Base-by-base conservation (phyloP, 208 protist genomes). In the Trypanosoma platydactyli region DNA sequence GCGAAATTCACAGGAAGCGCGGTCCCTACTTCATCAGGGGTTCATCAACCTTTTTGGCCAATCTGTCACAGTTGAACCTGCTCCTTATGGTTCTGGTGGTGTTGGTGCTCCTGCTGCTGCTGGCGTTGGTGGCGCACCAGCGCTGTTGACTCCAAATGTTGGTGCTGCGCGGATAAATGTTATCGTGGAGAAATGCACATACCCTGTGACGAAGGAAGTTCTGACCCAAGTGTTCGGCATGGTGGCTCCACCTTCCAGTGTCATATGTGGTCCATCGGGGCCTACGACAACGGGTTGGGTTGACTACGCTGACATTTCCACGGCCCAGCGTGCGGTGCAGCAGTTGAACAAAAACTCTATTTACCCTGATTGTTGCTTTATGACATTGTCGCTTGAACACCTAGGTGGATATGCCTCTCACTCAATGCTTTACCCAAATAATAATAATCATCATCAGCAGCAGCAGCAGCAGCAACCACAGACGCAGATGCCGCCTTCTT, bases 351-450 rank as follows among this genome's bases (percentile, higher is more conserved):
- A 81, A 61, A 91, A 92, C 45, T 74, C 74, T 42, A 90, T 95
- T 54, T 95, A 95, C 66, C 84, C 86, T 3, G 80, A 86, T 50
- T 92, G 86, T 72, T 95, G 89, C 76, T 82, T 88, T 60, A 74
- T 95, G 76, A 71, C 74, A 33, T 73, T 95, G 24, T 71, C 56
- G 29, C 54, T 68, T 44, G 71, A 68, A 5, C 68, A 71, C 29
- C 15, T 16, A 63, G 63, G 69, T 15, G 48, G 25, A 1, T 71
- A 63, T 59, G 42, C 38, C 41, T 20, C 71, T 29, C 29, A 63
- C 9, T 12, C 53, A 25, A 38, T 74, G 35, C 59, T 71, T 42
- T 86, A 68, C 27, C 55, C 16, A 53, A 42, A 52, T 20, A 59
- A 58, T 20, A 59, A 58, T 11, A 35, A 5, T n/a, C 50, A 12